Percentiles rank a stretch among this genome's conserved stretches.
Conservation (phyloP, 164 flowering plant genomes). For the Kalanchoe fedtschenkoi region DNA sequence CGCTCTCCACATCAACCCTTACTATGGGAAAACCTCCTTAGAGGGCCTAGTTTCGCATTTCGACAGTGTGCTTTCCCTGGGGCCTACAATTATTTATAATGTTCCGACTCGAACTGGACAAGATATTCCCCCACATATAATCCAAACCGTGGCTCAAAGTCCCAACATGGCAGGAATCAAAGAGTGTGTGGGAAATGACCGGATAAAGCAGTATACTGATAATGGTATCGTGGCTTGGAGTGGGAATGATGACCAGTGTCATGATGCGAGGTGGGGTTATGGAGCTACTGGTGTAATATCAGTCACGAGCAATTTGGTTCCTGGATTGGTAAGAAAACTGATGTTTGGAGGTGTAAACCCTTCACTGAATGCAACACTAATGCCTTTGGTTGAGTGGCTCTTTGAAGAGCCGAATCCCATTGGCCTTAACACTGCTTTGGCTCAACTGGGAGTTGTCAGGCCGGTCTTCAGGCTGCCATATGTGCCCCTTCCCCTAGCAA, state of each 20-base stretch:
- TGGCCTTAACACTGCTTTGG: conserved; percentile 69
- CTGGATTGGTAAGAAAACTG: conserved; percentile 56
- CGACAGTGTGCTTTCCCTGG: conserved; percentile 61
- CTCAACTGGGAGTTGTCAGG: conserved; percentile 79
- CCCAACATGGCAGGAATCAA: conserved; percentile 72
- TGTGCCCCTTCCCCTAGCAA: conserved; percentile 55
- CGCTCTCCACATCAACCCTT: conserved; percentile 92
- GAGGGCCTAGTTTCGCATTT: conserved; percentile 71
- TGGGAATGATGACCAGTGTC: conserved; percentile 83
- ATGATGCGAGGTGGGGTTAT: conserved; percentile 71
- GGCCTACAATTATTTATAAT: conserved; percentile 74
- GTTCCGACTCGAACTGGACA: conserved; percentile 80
- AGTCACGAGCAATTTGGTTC: conserved; percentile 69
- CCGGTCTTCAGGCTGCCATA: conserved; percentile 82
- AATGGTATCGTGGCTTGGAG: conserved; percentile 71
- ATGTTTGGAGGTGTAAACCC: conserved; percentile 58
- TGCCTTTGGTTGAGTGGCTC: conserved; percentile 72
- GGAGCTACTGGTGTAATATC: conserved; percentile 80
- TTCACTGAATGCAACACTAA: conserved; percentile 37
- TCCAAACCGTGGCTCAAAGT: conserved; percentile 33
- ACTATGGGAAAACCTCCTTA: conserved; percentile 81
- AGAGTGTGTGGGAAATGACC: conserved; percentile 70
- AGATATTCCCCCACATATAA: conserved; percentile 69
- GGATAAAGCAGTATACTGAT: conserved; percentile 49
- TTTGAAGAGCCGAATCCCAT: conserved; percentile 81